Conservation (phyloP, 2,329 filamentous ascomycete species). For the Exophiala spinifera region DNA sequence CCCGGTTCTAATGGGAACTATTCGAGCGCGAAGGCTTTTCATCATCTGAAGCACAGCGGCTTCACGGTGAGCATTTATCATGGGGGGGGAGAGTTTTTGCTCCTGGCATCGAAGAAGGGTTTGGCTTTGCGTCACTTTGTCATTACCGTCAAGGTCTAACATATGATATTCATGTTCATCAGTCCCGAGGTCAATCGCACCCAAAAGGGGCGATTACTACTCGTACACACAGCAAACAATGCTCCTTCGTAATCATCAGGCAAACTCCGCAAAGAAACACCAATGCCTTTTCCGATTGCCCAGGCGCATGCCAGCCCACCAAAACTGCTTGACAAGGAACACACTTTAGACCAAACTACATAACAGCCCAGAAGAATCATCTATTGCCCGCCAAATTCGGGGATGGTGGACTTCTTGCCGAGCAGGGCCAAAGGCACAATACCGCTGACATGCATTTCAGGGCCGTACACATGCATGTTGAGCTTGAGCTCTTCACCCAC, state of each 20-base stretch:
- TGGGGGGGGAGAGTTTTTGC: too few species aligned
- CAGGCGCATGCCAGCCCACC: conserved; percentile 15
- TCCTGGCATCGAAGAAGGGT: too few species aligned
- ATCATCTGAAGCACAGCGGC: too few species aligned
- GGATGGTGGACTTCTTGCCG: conserved; percentile 59
- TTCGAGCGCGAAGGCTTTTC: too few species aligned
- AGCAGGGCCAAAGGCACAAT: conserved; percentile 88
- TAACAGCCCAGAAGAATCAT: conserved; percentile 3
- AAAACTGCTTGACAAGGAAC: conserved; percentile 12
- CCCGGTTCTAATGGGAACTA: too few species aligned
- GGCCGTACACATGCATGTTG: conserved; percentile 86
- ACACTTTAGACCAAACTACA: conserved; percentile 20
- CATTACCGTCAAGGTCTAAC: conserved; percentile 14
- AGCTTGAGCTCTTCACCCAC: conserved; percentile 91
- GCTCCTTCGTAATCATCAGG: conserved; percentile 2
- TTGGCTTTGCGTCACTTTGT: conserved; percentile 1
- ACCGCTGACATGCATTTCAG: conserved; percentile 85
- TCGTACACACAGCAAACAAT: conserved; percentile 5
- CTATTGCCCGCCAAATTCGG: conserved; percentile 53
- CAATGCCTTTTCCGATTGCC: conserved; percentile 16
- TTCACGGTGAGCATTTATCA: too few species aligned
- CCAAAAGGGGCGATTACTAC: background rate
- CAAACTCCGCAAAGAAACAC: conserved; percentile 16
- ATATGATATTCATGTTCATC: conserved; percentile 15
- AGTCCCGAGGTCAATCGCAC: conserved; percentile 8